phyloP scores from a whole-genome alignment of 139 green algal genomes.

The Coelastrella sp. region DNA sequence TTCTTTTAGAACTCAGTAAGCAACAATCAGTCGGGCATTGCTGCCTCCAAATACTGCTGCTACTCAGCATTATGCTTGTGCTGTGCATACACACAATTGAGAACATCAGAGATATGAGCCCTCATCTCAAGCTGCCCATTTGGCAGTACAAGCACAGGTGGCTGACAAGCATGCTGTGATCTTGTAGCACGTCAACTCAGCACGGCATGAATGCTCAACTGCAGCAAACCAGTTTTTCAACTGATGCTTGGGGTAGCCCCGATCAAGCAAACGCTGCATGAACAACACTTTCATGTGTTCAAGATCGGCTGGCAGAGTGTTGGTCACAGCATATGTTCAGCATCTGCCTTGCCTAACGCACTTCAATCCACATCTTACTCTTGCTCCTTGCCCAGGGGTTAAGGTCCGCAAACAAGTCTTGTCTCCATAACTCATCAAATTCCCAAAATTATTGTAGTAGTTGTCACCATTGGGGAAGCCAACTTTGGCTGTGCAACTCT shows the following conservation, averaged over 20 bases:
- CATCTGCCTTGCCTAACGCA: not conserved
- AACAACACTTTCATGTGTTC: not conserved
- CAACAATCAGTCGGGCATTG: not conserved
- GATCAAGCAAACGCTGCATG: conserved; percentile 4
- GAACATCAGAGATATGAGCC: not conserved
- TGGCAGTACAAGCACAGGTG: not conserved
- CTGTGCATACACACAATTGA: not conserved
- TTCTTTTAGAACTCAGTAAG: not conserved
- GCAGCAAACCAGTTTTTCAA: not conserved
- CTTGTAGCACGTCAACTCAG: not conserved
- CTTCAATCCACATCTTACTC: conserved; percentile 20
- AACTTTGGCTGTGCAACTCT: not conserved
- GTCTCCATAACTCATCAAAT: conserved; percentile 43
- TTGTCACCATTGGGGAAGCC: not conserved
- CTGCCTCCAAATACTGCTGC: too few species aligned
- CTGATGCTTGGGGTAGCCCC: not conserved
- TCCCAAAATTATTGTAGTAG: conserved; percentile 32
- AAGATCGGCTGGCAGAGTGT: not conserved
- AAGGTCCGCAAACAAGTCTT: conserved; percentile 25
- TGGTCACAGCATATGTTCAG: not conserved
- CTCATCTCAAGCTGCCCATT: not conserved
- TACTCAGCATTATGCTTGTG: not conserved
- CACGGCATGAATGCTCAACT: not conserved
- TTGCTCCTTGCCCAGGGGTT: conserved; percentile 17
- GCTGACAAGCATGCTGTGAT: not conserved